Base-by-base conservation (phyloP, 179 eudicot species). In the Actinidia arguta region DNA sequence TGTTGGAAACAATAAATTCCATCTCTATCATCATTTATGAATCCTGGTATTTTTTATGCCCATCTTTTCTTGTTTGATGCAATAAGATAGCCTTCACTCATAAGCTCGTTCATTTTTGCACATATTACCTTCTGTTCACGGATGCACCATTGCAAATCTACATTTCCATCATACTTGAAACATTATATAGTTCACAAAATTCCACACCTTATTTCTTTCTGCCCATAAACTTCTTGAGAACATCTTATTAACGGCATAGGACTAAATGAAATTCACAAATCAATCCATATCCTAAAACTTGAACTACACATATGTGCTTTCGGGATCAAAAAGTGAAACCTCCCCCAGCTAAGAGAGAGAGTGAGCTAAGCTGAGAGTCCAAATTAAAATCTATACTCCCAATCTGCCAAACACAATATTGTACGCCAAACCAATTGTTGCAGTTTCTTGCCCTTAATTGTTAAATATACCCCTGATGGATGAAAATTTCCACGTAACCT, bases 241-340 rank as follows among this genome's bases (percentile, higher is more conserved):
- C 52, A 76, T 74, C 52, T 58, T n/a, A 58, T 48, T 0, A 77
- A 61, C 56, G 24, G 17, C 58, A 59, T 25, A 27, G n/a, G n/a
- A n/a, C n/a, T 24, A 48, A 1, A 7, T 3, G 31, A 46, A 8
- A 4, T 44, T 77, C 63, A 58, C 46, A 61, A 78, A 24, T 47
- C 69, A 58, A 42, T 61, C 36, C 0, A 4, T 62, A 63, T 78
- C 46, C 63, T 25, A 55, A 52, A 55, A 31, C n/a, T 14, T 74
- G 13, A 31, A 44, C n/a, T 12, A 46, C 46, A 70, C 74, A 70
- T 44, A 46, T 11, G 10, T 7, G 52, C 52, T 11, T n/a, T n/a
- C n/a, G n/a, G n/a, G n/a, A n/a, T n/a, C n/a, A n/a, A n/a, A 39
- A 13, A 61, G 55, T 77, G 50, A 18, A 78, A 59, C 69, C 80